These are phyloP conservation scores for Micromonas pusilla DNA, from an alignment of 139 green algal genomes.

Conservation along the genomic window DNA sequence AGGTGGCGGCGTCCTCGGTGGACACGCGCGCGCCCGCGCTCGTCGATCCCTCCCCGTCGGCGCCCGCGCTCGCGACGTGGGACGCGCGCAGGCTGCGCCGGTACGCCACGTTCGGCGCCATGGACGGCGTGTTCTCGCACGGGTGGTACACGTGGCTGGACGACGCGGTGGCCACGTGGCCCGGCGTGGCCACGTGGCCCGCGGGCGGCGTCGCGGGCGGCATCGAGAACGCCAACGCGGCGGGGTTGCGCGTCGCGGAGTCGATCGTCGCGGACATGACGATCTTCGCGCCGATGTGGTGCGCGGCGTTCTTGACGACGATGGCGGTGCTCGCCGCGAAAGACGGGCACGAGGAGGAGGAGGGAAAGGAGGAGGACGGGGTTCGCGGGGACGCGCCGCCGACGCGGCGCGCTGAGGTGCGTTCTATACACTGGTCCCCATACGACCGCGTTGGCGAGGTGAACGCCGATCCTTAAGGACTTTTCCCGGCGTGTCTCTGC, in stretches of 20 bases:
- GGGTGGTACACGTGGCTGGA: background rate
- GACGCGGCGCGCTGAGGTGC: too few relatives aligned
- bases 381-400: too few relatives aligned
- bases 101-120: background rate
- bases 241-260: background rate
- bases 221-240: background rate
- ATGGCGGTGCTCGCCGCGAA: constrained; percentile 18
- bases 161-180: too few relatives aligned
- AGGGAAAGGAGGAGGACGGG: background rate
- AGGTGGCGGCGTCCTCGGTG: too few relatives aligned
- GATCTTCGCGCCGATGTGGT: background rate
- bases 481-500: too few relatives aligned
- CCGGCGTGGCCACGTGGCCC: too few relatives aligned
- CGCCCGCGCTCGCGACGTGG: background rate
- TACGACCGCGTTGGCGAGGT: too few relatives aligned
- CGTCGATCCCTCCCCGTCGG: background rate
- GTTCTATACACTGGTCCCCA: too few relatives aligned
- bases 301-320: background rate
- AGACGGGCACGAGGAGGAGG: background rate
- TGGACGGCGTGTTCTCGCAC: background rate
- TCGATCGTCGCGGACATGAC: background rate
- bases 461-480: too few relatives aligned
- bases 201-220: background rate
- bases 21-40: background rate
- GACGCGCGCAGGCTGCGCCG: background rate